Evolutionary conservation across 1,139 yeast species (phyloP).

Genomic region (Hemisphaericaspora xylofermentans): DNA sequence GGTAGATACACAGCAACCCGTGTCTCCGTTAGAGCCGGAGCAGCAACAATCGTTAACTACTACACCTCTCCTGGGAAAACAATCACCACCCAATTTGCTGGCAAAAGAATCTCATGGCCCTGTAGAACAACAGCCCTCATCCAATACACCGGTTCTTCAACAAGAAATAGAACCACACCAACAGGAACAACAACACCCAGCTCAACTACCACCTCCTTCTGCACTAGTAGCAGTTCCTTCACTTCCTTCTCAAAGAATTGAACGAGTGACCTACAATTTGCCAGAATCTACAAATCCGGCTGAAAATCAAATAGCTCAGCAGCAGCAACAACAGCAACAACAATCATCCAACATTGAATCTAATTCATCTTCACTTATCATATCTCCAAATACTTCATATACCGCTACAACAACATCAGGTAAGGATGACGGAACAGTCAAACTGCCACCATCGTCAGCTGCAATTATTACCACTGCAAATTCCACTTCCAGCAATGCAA

Average conservation of each 20-base stretch:
- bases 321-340: slow-evolving; percentile 4
- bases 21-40: no score
- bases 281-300: neutral
- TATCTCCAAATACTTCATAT: slow-evolving; percentile 1
- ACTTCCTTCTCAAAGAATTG: slow-evolving; percentile 4
- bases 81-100: neutral
- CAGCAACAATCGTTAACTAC: neutral
- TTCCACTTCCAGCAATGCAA: neutral
- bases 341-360: slow-evolving; percentile 1
- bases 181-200: slow-evolving; percentile 1
- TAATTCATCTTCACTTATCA: neutral
- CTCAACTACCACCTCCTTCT: slow-evolving; percentile 1
- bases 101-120: neutral
- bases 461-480: neutral
- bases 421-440: neutral
- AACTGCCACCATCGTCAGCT: neutral
- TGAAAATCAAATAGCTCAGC: neutral
- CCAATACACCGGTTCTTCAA: neutral
- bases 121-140: slow-evolving; percentile 1
- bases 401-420: neutral
- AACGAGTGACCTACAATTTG: neutral
- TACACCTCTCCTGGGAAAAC: neutral
- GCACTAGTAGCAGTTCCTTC: slow-evolving; percentile 3
- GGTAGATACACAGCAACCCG: neutral
- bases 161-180: neutral